These are phyloP conservation scores for Mycena pura DNA, from an alignment of 768 basidiomycete species.

Conservation along the genomic window DNA sequence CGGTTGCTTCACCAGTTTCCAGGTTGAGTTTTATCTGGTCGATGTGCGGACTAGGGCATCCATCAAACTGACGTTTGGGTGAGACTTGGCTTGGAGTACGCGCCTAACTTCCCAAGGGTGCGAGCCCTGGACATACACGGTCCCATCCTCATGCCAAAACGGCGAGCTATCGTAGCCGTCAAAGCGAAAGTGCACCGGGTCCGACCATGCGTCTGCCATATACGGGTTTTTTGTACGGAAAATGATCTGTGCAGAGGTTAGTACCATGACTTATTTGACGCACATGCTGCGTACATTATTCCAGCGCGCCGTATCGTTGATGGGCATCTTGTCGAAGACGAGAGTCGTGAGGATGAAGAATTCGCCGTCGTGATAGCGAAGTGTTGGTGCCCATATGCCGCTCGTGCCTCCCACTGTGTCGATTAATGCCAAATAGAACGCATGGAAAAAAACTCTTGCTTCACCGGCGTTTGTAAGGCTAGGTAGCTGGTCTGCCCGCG, in stretches of 20 bases:
- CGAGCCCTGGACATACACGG: slow-evolving; percentile 37
- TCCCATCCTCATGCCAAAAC: slow-evolving; percentile 41
- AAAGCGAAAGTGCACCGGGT: slow-evolving; percentile 40
- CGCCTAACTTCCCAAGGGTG: slow-evolving; percentile 33
- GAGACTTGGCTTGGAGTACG: neutral
- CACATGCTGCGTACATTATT: slow-evolving; percentile 26
- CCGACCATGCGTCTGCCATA: slow-evolving; percentile 34
- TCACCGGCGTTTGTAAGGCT: slow-evolving; percentile 21
- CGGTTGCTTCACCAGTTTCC: slow-evolving; percentile 29
- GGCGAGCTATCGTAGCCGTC: slow-evolving; percentile 41
- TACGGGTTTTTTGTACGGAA: slow-evolving; percentile 32
- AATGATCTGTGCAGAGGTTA: slow-evolving; percentile 22
- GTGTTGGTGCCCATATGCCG: slow-evolving; percentile 36
- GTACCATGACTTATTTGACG: neutral
- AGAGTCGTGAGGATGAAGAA: slow-evolving; percentile 36
- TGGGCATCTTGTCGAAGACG: slow-evolving; percentile 30
- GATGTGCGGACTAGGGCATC: slow-evolving; percentile 30
- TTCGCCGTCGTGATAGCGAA: slow-evolving; percentile 30
- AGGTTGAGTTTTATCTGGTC: slow-evolving; percentile 31
- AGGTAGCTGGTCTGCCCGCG: slow-evolving; percentile 21
- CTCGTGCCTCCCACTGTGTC: slow-evolving; percentile 23
- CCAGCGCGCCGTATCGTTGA: slow-evolving; percentile 30
- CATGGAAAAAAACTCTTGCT: neutral
- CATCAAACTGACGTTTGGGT: neutral
- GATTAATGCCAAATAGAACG: neutral